Conservation (phyloP, 257 asterid species). For the Solanum pennellii region DNA sequence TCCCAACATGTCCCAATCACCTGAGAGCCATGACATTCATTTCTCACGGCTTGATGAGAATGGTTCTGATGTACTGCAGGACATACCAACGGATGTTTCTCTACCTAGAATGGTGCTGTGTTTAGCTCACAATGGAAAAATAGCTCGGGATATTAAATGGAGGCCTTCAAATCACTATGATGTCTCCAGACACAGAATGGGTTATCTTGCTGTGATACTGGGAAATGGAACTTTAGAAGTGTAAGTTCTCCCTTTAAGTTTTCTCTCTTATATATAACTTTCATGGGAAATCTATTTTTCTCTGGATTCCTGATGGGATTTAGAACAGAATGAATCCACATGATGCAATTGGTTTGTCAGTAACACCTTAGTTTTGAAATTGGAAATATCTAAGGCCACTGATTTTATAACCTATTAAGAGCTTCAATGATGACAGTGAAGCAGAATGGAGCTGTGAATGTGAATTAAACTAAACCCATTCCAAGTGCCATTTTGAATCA, state of each 20-base stretch:
- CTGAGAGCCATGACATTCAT: slow-evolving; percentile 7
- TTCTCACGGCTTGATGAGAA: neutral
- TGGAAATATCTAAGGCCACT: neutral
- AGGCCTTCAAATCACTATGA: slow-evolving; percentile 42
- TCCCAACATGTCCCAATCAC: neutral
- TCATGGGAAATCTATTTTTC: neutral
- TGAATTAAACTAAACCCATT: neutral
- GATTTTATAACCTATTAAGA: neutral
- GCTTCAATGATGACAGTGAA: neutral
- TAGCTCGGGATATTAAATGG: slow-evolving; percentile 97
- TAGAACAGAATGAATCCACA: neutral
- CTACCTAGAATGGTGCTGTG: slow-evolving; percentile 81
- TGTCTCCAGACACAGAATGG: slow-evolving; percentile 58
- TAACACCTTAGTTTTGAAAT: neutral
- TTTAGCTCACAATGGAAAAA: slow-evolving; percentile 89
- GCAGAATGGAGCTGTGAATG: neutral
- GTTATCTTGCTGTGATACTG: slow-evolving; percentile 84
- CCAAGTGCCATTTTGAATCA: neutral
- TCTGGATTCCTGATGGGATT: neutral
- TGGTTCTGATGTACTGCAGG: neutral
- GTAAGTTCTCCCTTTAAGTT: slow-evolving; percentile 31
- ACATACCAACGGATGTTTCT: slow-evolving; percentile 46
- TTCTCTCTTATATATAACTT: neutral
- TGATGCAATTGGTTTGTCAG: neutral
- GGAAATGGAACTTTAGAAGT: slow-evolving; percentile 97